Conservation (phyloP, 192 early-diverging fungal genomes). For the Coemansia nantahalensis region DNA sequence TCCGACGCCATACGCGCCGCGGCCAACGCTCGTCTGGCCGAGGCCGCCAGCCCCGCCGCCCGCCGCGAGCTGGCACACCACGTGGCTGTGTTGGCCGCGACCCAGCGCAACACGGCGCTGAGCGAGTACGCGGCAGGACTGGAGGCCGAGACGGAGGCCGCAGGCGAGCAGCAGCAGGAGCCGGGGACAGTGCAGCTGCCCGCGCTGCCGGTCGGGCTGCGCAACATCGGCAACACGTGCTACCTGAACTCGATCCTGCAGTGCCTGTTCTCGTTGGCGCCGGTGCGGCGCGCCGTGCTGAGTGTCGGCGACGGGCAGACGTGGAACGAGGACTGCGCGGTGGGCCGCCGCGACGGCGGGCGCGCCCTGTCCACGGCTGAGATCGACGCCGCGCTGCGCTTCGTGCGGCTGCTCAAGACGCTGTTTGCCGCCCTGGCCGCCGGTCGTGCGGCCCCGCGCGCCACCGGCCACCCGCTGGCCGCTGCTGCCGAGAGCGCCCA, state of each 20-base stretch:
- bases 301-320: conserved; percentile 30
- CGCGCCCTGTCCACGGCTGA: conserved; percentile 17
- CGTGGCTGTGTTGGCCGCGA: conserved; percentile 13
- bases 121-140: conserved; percentile 32
- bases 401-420: conserved; percentile 54
- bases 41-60: conserved; percentile 27
- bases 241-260: conserved; percentile 85
- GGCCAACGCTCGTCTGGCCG: conserved; percentile 23
- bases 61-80: conserved; percentile 30
- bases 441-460: too few species aligned
- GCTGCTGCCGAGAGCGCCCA: conserved; percentile 7
- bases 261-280: conserved; percentile 66
- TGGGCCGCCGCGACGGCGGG: conserved; percentile 39
- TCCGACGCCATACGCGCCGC: conserved; percentile 34
- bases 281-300: conserved; percentile 62
- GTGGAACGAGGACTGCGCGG: conserved; percentile 39
- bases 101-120: conserved; percentile 22
- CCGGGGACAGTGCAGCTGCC: too few species aligned
- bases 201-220: conserved; percentile 68
- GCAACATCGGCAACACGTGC: conserved; percentile 87
- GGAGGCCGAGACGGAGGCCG: too few species aligned
- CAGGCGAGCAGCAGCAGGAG: too few species aligned
- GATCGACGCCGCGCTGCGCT: conserved; percentile 22
- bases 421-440: conserved; percentile 53
- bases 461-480: conserved; percentile 37